Evolutionary conservation across 495 filamentous ascomycete species (phyloP), one percentile per base, ranked within the genome.

Genomic region (Aspergillus diversus): DNA sequence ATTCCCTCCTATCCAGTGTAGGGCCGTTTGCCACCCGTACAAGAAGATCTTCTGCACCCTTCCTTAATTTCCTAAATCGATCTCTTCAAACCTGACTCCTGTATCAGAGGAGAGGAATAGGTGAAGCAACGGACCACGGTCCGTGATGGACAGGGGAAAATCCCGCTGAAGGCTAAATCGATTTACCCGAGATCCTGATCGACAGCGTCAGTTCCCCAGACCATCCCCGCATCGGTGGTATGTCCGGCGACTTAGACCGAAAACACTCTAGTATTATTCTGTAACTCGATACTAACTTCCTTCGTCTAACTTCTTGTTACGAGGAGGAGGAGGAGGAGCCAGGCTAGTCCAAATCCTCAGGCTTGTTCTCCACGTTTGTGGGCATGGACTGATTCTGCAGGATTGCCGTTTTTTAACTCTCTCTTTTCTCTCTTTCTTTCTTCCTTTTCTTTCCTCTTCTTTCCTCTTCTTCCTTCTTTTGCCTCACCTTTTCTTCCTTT

Each of bases 71-170:
- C 21, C 21, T 27, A 27, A 27, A 27, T 27, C 21, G 21, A 27
- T 27, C 21, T 27, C 21, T 27, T 27, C 21, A 27, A 27, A 27
- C 21, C 21, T 27, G 21, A 27, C 21, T 27, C 21, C 21, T 27
- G 21, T 27, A 27, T 27, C 21, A 27, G 21, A 27, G 21, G 21
- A 27, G 21, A 27, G 21, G 21, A 27, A 27, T 27, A 27, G 21
- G 21, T 27, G 21, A 8, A 32, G 13, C 16, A 31, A 16, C 65
- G 66, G 66, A 61, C 62, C 17, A n/a, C 42, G 12, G 54, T 63
- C 66, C 66, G 66, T 62, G 63, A 50, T 61, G 49, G 60, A 60
- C 59, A 57, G 47, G 66, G 66, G 60, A 66, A 69, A 65, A 68
- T 42, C 53, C 66, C 66, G 66, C 13, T 7, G 46, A 37, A 16